These are phyloP conservation scores for Aspergillus fijiensis DNA, from an alignment of 2,329 filamentous ascomycete genomes.

Conservation along the genomic window DNA sequence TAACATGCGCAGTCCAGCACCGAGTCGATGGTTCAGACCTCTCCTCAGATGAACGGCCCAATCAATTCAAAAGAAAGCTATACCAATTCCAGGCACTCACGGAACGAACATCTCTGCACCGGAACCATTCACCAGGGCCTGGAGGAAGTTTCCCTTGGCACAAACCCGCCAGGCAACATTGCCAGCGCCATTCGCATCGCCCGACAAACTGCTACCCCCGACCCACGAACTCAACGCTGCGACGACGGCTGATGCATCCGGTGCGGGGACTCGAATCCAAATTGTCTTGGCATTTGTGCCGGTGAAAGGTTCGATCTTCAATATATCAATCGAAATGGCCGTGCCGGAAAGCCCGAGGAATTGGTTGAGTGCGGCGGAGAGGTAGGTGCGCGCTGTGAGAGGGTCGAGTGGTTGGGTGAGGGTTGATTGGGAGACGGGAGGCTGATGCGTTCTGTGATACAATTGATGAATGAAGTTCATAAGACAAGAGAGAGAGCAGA, in stretches of 20 bases:
- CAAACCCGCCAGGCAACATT: conserved; percentile 41
- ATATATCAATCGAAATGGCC: conserved; percentile 49
- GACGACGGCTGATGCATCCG: conserved; percentile 46
- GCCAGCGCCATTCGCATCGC: conserved; percentile 10
- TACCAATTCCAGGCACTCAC: conserved; percentile 5
- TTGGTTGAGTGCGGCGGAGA: conserved; percentile 48
- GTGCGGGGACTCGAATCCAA: conserved; percentile 48
- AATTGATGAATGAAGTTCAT: conserved; percentile 4
- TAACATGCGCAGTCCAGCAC: background rate
- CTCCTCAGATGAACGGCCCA: background rate
- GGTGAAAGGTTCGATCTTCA: conserved; percentile 33
- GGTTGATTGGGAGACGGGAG: conserved; percentile 19
- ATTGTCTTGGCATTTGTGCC: conserved; percentile 18
- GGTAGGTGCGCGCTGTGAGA: conserved; percentile 48
- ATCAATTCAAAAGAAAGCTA: background rate
- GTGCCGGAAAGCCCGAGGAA: conserved; percentile 50
- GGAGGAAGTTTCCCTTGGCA: conserved; percentile 39
- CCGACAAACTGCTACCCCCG: conserved; percentile 24
- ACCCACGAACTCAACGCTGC: conserved; percentile 50
- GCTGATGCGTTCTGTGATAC: conserved; percentile 28
- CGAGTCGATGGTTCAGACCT: background rate
- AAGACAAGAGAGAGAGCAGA: no score
- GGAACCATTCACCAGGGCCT: conserved; percentile 34
- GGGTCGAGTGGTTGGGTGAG: conserved; percentile 37
- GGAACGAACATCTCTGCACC: conserved; percentile 37